Base-by-base conservation (phyloP, 2,329 filamentous ascomycete genomes). In the Hypoxylon rubiginosum region DNA sequence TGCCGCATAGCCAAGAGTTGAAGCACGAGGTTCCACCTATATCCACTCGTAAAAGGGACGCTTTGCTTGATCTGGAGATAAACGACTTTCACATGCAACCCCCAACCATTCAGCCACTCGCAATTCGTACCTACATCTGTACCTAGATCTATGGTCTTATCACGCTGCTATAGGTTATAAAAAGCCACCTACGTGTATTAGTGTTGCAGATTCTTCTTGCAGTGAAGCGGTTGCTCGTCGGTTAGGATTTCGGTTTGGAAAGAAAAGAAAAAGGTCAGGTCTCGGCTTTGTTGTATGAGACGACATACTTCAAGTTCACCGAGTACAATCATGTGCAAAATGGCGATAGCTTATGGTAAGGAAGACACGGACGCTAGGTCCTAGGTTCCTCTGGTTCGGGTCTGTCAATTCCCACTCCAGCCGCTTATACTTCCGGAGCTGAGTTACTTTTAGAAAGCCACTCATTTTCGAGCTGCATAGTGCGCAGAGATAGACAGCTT, bases 61-160 rank as follows among this genome's bases (percentile, higher is more conserved):
- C 43, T 54, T 53, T 30, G 55, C 58, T 43, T 17, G 26, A 53
- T 46, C 28, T 61, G 62, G 48, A 54, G 58, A 66, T 60, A 63
- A 60, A 45, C 54, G 62, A 61, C 30, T 68, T 68, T 68, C 66
- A 68, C 66, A 66, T 68, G 66, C 59, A 58, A 68, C 62, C 62
- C 21, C 21, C 21, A 24, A 24, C 21, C 21, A 24, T 4, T 24
- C 34, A 52, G 57, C 45, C 46, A 50, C 26, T 30, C 7, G 26
- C 4, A 28, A 32, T 15, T 19, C 17, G n/a, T 43, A 21, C 39
- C 13, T 11, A 36, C 34, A 36, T 30, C 5, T 30, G n/a, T 21
- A 21, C 39, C 15, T 5, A 39, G 34, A 39, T 39, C 45, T 28
- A 7, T 49, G 7, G 19, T 30, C 45, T 8, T 46, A 46, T 46